Base-by-base conservation (phyloP, 1,284 basidiomycete genomes). In the Apiotrichum sp. region DNA sequence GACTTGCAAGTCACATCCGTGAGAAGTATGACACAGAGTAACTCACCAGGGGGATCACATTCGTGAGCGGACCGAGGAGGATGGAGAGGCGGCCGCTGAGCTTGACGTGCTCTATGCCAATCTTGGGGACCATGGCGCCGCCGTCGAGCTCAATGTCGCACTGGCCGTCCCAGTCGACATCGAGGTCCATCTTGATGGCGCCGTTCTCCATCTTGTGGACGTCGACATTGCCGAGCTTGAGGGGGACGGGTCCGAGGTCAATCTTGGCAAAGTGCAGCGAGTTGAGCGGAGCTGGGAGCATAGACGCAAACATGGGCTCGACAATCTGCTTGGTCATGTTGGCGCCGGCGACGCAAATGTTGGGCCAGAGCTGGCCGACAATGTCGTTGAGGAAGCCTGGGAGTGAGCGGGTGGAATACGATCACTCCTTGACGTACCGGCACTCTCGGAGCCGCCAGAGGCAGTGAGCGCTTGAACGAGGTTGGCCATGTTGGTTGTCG, bases 111-210 rank as follows among this genome's bases (percentile, higher is more conserved):
- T 58, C 52, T 16, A 58, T 53, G 9, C 56, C 56, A 11, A 58
- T 53, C 45, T 43, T 43, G 40, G 56, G 56, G 2, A 58, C 46
- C 56, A 58, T 54, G 14, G 14, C 50, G n/a, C 52, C 56, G 29
- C 52, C 56, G 35, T 54, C 52, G 45, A 58, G 56, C 49, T 58
- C 52, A n/a, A 58, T 58, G 52, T 54, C 56, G 45, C 56, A 58
- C 45, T 54, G 34, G 40, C 56, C 56, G 45, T 58, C 56, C 56
- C 56, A 58, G 52, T 58, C 49, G 52, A 58, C 45, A 34, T 58
- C 56, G 40, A 58, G 48, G 49, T 58, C 56, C 44, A 58, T 47
- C 46, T 58, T 58, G 52, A 58, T 51, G 1, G 52, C 43, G 14
- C 48, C 48, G 35, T 9, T 44, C 10, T 50, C 40, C 39, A 36